phyloP scores from a whole-genome alignment of 2,329 filamentous ascomycete species.

The Hortaea werneckii region DNA sequence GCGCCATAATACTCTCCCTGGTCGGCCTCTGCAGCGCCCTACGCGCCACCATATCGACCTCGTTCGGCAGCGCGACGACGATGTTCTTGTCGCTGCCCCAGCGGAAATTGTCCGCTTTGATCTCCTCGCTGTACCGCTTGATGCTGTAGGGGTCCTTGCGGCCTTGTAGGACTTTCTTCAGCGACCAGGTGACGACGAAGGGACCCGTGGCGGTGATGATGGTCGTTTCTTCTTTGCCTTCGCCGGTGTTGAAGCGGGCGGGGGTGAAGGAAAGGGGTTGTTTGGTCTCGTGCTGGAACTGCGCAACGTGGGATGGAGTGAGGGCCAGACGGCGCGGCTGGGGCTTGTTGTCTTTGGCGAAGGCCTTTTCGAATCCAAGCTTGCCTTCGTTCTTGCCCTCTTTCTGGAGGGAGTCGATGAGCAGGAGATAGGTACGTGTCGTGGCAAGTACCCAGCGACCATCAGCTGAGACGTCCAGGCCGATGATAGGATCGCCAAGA shows the following conservation, averaged over 20 bases:
- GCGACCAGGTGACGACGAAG: slow-evolving; percentile 91
- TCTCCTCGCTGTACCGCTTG: slow-evolving; percentile 89
- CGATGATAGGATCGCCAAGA: slow-evolving; percentile 87
- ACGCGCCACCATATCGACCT: slow-evolving; percentile 95
- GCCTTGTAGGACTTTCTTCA: slow-evolving; percentile 78
- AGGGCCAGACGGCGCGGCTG: slow-evolving; percentile 83
- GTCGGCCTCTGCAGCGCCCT: slow-evolving; percentile 77
- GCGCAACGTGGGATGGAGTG: slow-evolving; percentile 84
- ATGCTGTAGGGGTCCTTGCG: slow-evolving; percentile 86
- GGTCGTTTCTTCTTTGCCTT: slow-evolving; percentile 68
- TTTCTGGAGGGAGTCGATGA: slow-evolving; percentile 86
- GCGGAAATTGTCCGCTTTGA: slow-evolving; percentile 98
- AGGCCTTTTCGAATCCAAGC: slow-evolving; percentile 91
- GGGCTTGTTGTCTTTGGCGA: slow-evolving; percentile 86
- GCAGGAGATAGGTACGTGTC: slow-evolving; percentile 84
- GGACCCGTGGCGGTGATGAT: slow-evolving; percentile 96
- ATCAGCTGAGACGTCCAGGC: slow-evolving; percentile 89
- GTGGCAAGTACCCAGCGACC: slow-evolving; percentile 93
- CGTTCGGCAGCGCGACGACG: slow-evolving; percentile 90
- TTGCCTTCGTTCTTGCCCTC: slow-evolving; percentile 94
- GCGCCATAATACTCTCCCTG: slow-evolving; percentile 75
- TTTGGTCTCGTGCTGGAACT: slow-evolving; percentile 94
- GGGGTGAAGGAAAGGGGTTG: slow-evolving; percentile 77
- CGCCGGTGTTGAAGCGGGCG: slow-evolving; percentile 86
- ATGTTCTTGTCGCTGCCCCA: slow-evolving; percentile 96